phyloP scores from a whole-genome alignment of 371 early-diverging fungal species.

The Mortierella sp. region DNA sequence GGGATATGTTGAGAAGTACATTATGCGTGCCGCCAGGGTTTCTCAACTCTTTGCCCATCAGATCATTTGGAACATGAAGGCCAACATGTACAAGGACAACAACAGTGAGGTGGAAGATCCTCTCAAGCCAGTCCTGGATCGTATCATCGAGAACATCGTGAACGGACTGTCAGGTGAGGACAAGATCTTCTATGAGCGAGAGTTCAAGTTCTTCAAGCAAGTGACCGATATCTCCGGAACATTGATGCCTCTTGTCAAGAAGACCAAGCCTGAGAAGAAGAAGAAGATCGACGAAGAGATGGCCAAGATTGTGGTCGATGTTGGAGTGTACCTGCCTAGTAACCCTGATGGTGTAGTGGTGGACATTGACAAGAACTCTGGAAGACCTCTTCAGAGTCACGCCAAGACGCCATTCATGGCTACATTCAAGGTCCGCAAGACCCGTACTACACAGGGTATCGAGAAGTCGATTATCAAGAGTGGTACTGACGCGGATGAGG shows the following conservation, averaged over 20 bases:
- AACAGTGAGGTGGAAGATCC: constrained; percentile 74
- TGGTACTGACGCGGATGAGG: constrained; percentile 51
- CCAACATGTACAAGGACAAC: constrained; percentile 95
- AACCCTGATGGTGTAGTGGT: constrained; percentile 96
- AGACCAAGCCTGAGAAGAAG: constrained; percentile 96
- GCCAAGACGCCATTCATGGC: constrained; percentile 99
- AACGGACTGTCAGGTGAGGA: constrained; percentile 83
- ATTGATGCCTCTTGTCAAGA: constrained; percentile 94
- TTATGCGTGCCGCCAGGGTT: constrained; percentile 89
- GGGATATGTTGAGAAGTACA: constrained; percentile 94
- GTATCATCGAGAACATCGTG: constrained; percentile 85
- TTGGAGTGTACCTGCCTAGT: constrained; percentile 98
- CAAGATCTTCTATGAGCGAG: constrained; percentile 91
- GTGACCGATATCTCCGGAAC: constrained; percentile 98
- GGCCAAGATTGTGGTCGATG: constrained; percentile 92
- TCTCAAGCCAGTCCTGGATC: constrained; percentile 90
- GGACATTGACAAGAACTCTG: constrained; percentile 95
- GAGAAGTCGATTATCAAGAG: constrained; percentile 63
- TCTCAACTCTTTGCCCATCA: constrained; percentile 98
- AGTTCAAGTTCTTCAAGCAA: constrained; percentile 94
- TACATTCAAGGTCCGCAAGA: constrained; percentile 91
- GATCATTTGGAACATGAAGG: constrained; percentile 99
- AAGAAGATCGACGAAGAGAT: constrained; percentile 97
- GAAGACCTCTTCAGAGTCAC: constrained; percentile 96
- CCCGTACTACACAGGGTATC: constrained; percentile 58